Evolutionary conservation across 495 filamentous ascomycete species (phyloP).

Genomic region (Penicillium ucsense): DNA sequence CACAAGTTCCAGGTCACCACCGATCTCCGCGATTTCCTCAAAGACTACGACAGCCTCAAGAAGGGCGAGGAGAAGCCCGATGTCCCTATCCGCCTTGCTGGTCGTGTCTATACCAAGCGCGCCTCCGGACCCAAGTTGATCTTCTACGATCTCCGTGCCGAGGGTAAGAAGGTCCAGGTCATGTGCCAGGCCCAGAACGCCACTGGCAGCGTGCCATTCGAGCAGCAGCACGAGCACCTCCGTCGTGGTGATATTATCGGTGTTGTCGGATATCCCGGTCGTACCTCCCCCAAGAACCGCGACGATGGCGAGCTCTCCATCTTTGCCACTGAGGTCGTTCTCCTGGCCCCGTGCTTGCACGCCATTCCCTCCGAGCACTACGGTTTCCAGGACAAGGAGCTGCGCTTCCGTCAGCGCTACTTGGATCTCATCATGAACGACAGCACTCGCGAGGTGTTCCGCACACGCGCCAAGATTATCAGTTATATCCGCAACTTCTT

Average conservation of each 20-base stretch:
- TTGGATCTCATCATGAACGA: slow-evolving; percentile 97
- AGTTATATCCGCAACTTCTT: slow-evolving; percentile 80
- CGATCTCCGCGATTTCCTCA: slow-evolving; percentile 65
- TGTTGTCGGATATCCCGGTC: slow-evolving; percentile 79
- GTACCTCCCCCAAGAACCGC: slow-evolving; percentile 81
- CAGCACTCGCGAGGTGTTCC: slow-evolving; percentile 64
- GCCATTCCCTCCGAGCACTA: slow-evolving; percentile 87
- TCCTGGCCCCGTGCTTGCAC: slow-evolving; percentile 87
- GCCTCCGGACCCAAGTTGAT: slow-evolving; percentile 71
- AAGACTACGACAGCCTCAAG: slow-evolving; percentile 64
- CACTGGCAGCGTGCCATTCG: slow-evolving; percentile 54
- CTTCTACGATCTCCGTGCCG: slow-evolving; percentile 86
- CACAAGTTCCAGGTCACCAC: slow-evolving; percentile 92
- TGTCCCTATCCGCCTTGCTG: slow-evolving; percentile 62
- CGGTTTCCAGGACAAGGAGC: slow-evolving; percentile 91
- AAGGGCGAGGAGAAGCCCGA: slow-evolving; percentile 76
- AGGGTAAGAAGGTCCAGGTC: slow-evolving; percentile 79
- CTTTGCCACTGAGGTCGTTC: slow-evolving; percentile 75
- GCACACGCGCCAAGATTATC: slow-evolving; percentile 75
- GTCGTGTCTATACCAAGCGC: slow-evolving; percentile 84
- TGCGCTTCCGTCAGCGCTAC: slow-evolving; percentile 81
- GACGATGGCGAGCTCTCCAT: slow-evolving; percentile 85
- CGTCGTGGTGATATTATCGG: slow-evolving; percentile 86
- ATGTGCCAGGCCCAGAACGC: slow-evolving; percentile 78
- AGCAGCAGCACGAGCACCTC: slow-evolving; percentile 81